These are phyloP conservation scores for Fusarium solani-melongenae DNA, from an alignment of 2,329 filamentous ascomycete species.

Conservation along the genomic window DNA sequence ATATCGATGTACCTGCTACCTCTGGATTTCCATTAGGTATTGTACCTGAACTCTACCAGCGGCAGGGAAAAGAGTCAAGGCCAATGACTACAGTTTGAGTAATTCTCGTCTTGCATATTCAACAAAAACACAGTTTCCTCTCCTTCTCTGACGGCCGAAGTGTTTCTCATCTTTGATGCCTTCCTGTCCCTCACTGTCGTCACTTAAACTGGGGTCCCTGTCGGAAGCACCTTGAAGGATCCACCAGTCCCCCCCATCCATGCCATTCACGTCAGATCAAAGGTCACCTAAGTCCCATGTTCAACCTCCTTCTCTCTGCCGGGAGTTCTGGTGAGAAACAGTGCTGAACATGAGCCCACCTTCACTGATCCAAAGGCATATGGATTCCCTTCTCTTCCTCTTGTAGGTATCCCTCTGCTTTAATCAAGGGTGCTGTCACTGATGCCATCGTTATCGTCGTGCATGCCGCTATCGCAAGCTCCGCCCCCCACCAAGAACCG, in stretches of 20 bases:
- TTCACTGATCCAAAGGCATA: background rate
- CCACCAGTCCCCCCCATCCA: conserved; percentile 21
- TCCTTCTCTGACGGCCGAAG: conserved; percentile 8
- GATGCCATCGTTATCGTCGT: conserved; percentile 27
- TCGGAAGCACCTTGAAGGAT: conserved; percentile 15
- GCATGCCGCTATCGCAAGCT: conserved; percentile 37
- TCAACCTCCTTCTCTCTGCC: background rate
- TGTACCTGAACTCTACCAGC: conserved; percentile 10
- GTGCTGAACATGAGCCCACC: no score
- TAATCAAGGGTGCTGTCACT: background rate
- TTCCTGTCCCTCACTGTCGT: conserved; percentile 28
- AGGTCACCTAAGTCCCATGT: background rate
- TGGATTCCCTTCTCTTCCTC: background rate
- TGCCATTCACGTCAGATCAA: conserved; percentile 34
- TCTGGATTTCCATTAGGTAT: conserved; percentile 10
- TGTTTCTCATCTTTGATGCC: conserved; percentile 30
- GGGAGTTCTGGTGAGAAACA: background rate
- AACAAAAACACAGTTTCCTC: background rate
- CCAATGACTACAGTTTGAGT: background rate
- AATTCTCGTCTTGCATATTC: background rate
- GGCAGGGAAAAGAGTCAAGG: background rate
- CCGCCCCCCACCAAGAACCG: conserved; percentile 33
- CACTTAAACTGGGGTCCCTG: conserved; percentile 38
- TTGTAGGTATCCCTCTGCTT: background rate
- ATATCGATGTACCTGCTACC: conserved; percentile 1